These are phyloP conservation scores for Omphalotus guepiniiformis DNA, from an alignment of 768 basidiomycete genomes.

Conservation along the genomic window DNA sequence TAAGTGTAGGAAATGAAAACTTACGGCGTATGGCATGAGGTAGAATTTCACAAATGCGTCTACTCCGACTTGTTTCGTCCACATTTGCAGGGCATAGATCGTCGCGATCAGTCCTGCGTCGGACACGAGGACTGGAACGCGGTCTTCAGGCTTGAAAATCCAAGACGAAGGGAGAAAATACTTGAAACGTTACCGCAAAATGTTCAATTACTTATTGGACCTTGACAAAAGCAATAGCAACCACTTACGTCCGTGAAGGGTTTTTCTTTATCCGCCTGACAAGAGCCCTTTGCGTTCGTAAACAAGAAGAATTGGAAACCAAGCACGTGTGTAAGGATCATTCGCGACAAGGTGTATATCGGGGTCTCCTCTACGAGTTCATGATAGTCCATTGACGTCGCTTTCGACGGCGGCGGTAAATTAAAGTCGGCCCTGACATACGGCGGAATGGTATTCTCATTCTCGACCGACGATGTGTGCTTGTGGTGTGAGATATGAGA, in stretches of 20 bases:
- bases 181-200: constrained; percentile 28
- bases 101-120: constrained; percentile 27
- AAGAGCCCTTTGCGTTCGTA: constrained; percentile 43
- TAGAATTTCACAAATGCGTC: constrained; percentile 23
- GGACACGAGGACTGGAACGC: constrained; percentile 30
- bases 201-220: no score
- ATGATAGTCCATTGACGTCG: constrained; percentile 37
- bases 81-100: constrained; percentile 16
- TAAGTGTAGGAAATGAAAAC: no score
- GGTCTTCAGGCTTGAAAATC: neutral
- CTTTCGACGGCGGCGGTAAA: constrained; percentile 34
- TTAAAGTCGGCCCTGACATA: constrained; percentile 36
- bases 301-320: constrained; percentile 27
- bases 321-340: constrained; percentile 43
- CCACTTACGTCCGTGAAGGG: constrained; percentile 30
- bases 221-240: constrained; percentile 32
- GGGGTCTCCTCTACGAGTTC: constrained; percentile 53
- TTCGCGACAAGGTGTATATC: constrained; percentile 35
- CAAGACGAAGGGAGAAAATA: constrained; percentile 11
- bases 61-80: constrained; percentile 17
- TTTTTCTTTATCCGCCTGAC: constrained; percentile 34
- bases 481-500: constrained; percentile 70
- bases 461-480: constrained; percentile 70
- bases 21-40: constrained; percentile 43
- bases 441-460: constrained; percentile 74